Evolutionary conservation across 192 early-diverging fungal species (phyloP).

Genomic region (Spinellus fusiger): DNA sequence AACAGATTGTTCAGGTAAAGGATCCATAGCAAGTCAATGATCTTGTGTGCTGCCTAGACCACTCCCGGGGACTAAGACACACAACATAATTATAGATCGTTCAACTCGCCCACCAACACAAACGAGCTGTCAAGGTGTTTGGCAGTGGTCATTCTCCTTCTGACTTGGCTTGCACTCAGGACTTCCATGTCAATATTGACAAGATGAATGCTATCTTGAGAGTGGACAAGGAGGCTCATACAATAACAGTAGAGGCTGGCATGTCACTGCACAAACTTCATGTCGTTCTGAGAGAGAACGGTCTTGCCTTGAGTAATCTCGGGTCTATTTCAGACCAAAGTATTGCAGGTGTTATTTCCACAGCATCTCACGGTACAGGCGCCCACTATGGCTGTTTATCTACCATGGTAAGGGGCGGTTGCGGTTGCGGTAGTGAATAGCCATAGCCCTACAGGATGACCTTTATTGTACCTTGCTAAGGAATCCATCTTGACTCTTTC

Average conservation of each 20-base stretch:
- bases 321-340: slow-evolving; percentile 74
- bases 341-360: slow-evolving; percentile 64
- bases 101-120: slow-evolving; percentile 29
- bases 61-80: neutral
- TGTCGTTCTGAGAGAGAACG: slow-evolving; percentile 42
- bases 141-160: slow-evolving; percentile 74
- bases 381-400: slow-evolving; percentile 54
- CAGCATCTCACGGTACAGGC: slow-evolving; percentile 70
- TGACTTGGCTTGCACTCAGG: slow-evolving; percentile 60
- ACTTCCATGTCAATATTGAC: slow-evolving; percentile 66
- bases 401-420: slow-evolving; percentile 41
- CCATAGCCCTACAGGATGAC: too few species aligned
- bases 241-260: slow-evolving; percentile 58
- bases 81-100: slow-evolving; percentile 37
- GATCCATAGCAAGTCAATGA: neutral
- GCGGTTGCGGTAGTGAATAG: too few species aligned
- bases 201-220: slow-evolving; percentile 48
- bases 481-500: neutral
- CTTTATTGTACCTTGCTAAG: neutral
- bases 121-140: slow-evolving; percentile 53
- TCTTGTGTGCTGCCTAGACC: neutral
- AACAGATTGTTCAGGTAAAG: slow-evolving; percentile 51
- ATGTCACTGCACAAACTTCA: slow-evolving; percentile 60
- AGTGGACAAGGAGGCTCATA: slow-evolving; percentile 41
- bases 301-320: slow-evolving; percentile 59